Evolutionary conservation across 108 stramenopile genomes (phyloP).

Genomic region (Discostella pseudostelligera): DNA sequence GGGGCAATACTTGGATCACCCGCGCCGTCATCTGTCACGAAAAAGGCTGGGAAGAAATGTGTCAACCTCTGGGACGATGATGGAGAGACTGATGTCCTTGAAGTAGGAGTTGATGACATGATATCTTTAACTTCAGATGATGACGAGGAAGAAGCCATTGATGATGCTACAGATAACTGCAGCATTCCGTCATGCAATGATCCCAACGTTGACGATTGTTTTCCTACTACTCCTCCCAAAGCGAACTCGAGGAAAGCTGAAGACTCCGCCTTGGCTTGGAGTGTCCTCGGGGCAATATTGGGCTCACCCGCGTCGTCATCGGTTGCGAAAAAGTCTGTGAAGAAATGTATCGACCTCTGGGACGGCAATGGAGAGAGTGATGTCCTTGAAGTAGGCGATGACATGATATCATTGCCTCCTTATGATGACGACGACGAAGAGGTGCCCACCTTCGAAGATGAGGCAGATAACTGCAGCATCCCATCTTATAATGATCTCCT

Average conservation of each 20-base stretch:
- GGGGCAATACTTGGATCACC: slow-evolving; percentile 11
- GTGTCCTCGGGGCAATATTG: slow-evolving; percentile 6
- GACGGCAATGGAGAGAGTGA: neutral
- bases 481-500: neutral
- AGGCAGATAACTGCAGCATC: neutral
- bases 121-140: neutral
- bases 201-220: neutral
- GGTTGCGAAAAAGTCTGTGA: neutral
- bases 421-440: neutral
- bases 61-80: neutral
- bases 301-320: neutral
- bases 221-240: neutral
- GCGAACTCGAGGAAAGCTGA: neutral
- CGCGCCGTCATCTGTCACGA: neutral
- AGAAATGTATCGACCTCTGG: neutral
- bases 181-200: neutral
- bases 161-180: neutral
- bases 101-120: neutral
- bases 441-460: neutral
- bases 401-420: neutral
- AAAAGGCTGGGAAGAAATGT: slow-evolving; percentile 1
- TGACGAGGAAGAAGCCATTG: neutral
- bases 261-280: slow-evolving; percentile 3
- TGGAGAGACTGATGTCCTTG: slow-evolving; percentile 1
- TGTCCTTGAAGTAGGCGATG: neutral